Base-by-base conservation (phyloP, 768 basidiomycete genomes). In the Boletus sp. region DNA sequence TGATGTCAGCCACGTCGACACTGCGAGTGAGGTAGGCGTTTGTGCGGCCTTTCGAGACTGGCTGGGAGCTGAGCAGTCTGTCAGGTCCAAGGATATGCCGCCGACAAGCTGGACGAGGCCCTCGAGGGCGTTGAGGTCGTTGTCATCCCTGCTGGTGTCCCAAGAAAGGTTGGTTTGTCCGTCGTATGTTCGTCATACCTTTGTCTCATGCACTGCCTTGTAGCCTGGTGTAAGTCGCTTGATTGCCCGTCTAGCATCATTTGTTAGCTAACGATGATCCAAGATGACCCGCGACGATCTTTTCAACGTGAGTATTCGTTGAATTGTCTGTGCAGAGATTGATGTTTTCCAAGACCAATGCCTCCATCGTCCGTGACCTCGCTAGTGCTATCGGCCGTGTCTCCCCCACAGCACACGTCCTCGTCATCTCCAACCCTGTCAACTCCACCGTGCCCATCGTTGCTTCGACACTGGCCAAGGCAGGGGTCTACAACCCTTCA, bases 361-460 rank as follows among this genome's bases (percentile, higher is more conserved):
- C 96, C 51, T 93, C 92, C 56, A 98, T 99, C 68, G 93, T 98
- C 67, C 89, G 93, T 51, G 94, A 95, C 79, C 90, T 99, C 61
- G 96, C 96, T 34, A 74, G 87, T 46, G 88, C 93, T 14, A 82
- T 94, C 58, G 90, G 83, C 63, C 89, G 92, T 56, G 85, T 90
- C 54, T 75, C 91, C 37, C 95, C 97, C 50, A 83, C 87, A 48
- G 97, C 97, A n/a, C 85, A 90, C 75, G 81, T 98, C 67, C 84
- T 93, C 62, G 87, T 98, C 75, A 99, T 99, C 75, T 96, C 95
- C 64, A 99, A 99, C 86, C 96, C 96, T 51, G 96, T 97, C 80
- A 93, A 92, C 81, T 91, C 89, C 48, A 98, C 97, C 58, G 97
- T 98, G 55, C 96, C 97, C 65, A 97, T 99, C 64, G 94, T 97